Evolutionary conservation across 805 yeast genomes (phyloP).

Genomic region (Cyberlindnera amylophila): DNA sequence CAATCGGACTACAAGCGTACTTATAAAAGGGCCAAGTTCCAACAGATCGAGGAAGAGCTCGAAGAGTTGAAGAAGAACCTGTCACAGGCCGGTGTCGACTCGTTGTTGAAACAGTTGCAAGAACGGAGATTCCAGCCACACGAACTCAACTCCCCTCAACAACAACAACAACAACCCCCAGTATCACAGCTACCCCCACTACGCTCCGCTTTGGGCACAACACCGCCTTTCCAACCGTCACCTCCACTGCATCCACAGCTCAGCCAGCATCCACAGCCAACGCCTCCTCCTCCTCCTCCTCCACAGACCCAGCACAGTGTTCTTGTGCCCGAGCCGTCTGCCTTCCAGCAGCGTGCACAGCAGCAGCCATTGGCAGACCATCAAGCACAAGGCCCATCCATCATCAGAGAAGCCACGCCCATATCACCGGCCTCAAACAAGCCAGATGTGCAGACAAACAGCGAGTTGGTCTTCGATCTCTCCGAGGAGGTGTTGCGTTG

Average conservation of each 20-base stretch:
- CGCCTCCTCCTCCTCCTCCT: too few relatives aligned
- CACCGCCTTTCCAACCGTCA: slow-evolving; percentile 7
- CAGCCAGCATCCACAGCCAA: slow-evolving; percentile 4
- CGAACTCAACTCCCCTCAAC: slow-evolving; percentile 13
- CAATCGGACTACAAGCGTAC: slow-evolving; percentile 85
- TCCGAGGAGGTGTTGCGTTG: slow-evolving; percentile 44
- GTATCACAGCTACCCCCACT: slow-evolving; percentile 11
- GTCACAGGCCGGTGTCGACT: slow-evolving; percentile 27
- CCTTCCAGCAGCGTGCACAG: not conserved
- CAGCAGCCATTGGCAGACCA: not conserved
- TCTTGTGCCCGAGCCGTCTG: too few relatives aligned
- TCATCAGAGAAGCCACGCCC: slow-evolving; percentile 22
- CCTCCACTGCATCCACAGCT: slow-evolving; percentile 11
- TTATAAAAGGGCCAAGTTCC: slow-evolving; percentile 78
- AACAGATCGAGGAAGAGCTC: slow-evolving; percentile 78
- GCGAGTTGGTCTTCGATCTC: slow-evolving; percentile 20
- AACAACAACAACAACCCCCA: not conserved
- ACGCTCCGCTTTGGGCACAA: slow-evolving; percentile 8
- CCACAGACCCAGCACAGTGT: not conserved
- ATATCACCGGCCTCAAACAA: slow-evolving; percentile 9
- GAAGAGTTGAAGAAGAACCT: slow-evolving; percentile 60
- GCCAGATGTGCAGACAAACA: slow-evolving; percentile 8
- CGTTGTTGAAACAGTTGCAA: slow-evolving; percentile 19
- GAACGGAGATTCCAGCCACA: slow-evolving; percentile 19
- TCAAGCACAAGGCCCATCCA: slow-evolving; percentile 21